Conservation (phyloP, 306 rosid genomes). For the Quercus dentata region DNA sequence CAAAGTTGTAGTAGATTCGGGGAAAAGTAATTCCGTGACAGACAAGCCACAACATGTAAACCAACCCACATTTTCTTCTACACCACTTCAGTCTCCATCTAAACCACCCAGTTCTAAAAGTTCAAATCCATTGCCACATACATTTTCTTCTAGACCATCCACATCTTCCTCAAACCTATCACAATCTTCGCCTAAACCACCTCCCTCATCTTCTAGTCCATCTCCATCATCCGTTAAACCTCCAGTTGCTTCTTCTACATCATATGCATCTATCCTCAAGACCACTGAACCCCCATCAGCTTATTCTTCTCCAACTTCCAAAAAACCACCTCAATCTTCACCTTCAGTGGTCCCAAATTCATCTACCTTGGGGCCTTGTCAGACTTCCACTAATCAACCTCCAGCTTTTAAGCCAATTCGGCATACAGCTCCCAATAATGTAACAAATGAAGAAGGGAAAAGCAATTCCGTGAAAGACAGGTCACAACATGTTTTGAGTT, state of each 20-base stretch:
- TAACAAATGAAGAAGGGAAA: too few species aligned
- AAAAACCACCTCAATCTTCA: neutral
- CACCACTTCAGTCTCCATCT: too few species aligned
- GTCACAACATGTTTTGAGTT: too few species aligned
- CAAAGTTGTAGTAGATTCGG: neutral
- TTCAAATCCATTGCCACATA: neutral
- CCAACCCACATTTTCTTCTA: too few species aligned
- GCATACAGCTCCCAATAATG: neutral
- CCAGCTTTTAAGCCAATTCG: neutral
- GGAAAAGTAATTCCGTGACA: too few species aligned
- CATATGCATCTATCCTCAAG: too few species aligned
- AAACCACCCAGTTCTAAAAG: neutral
- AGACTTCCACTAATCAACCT: neutral
- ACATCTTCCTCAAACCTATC: neutral
- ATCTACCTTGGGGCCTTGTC: neutral
- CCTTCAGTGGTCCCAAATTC: too few species aligned
- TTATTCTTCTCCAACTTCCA: neutral
- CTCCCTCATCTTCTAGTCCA: too few species aligned
- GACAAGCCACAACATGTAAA: too few species aligned
- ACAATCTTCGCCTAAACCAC: too few species aligned
- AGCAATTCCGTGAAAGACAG: too few species aligned
- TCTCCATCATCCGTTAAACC: neutral
- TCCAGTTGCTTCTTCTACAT: neutral
- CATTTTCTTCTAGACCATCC: neutral
- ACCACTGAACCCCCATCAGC: too few species aligned